Percentiles rank a stretch among this genome's conserved stretches.
Evolutionary conservation across 768 basidiomycete species (phyloP).

Genomic region (Lactarius evosmus): DNA sequence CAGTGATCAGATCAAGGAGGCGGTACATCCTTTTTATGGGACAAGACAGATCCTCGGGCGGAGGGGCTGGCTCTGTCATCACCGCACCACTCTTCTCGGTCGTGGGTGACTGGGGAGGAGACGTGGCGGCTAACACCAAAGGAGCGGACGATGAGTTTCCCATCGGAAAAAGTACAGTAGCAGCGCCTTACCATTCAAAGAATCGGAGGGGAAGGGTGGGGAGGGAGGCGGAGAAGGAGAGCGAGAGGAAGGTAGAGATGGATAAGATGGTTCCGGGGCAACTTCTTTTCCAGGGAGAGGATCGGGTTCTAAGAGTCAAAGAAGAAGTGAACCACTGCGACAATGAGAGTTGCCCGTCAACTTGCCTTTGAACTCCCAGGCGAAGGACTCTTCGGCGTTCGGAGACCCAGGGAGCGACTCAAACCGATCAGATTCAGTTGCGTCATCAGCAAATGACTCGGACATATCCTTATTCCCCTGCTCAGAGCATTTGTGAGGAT

Average conservation of each 20-base stretch:
- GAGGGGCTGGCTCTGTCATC: not conserved
- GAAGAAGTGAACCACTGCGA: not conserved
- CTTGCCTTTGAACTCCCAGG: constrained; percentile 11
- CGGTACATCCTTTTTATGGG: constrained; percentile 48
- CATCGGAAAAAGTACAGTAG: not conserved
- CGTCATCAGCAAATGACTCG: not conserved
- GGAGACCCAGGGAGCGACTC: constrained; percentile 19
- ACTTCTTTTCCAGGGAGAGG: not conserved
- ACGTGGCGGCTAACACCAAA: not conserved
- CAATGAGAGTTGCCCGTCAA: not conserved
- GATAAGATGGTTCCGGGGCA: not conserved
- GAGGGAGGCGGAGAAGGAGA: not conserved
- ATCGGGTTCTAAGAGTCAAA: not conserved
- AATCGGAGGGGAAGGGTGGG: not conserved
- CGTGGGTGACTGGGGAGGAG: not conserved
- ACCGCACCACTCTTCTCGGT: not conserved
- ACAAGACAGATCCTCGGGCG: constrained; percentile 14
- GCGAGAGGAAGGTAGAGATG: not conserved
- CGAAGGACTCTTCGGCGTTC: not conserved
- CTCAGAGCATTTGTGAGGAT: not conserved
- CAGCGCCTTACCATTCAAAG: not conserved
- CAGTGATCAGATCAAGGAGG: constrained; percentile 52
- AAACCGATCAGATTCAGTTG: constrained; percentile 16
- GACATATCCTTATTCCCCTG: not conserved
- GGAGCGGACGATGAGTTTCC: not conserved